These are phyloP conservation scores for Trichoderma oligosporum DNA, from an alignment of 2,329 filamentous ascomycete genomes.

Conservation along the genomic window DNA sequence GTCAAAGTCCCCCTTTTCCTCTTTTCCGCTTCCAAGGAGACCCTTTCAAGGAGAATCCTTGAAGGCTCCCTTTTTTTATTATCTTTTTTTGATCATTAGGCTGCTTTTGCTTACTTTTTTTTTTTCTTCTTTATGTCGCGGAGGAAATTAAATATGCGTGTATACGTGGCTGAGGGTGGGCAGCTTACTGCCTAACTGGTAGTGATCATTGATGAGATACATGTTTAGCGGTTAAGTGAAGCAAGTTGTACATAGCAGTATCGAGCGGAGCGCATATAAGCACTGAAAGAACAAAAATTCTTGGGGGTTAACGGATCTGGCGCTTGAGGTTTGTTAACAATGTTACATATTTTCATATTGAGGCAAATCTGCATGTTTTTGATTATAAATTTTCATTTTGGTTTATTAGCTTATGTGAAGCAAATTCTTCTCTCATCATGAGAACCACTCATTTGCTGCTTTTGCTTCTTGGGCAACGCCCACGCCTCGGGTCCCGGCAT, in stretches of 20 bases:
- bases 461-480: too few species aligned
- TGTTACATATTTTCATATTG: neutral
- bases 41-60: neutral
- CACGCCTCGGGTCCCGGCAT: conserved; percentile 7
- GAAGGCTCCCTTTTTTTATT: too few species aligned
- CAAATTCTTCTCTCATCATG: too few species aligned
- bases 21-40: neutral
- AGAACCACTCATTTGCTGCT: too few species aligned
- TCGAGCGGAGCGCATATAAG: conserved; percentile 10
- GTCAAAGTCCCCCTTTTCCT: neutral
- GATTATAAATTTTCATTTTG: too few species aligned
- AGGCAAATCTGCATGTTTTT: neutral
- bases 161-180: neutral
- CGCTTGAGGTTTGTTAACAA: neutral
- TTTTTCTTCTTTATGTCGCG: neutral
- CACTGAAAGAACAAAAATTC: neutral
- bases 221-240: neutral
- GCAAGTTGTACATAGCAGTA: conserved; percentile 13
- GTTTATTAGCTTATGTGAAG: too few species aligned
- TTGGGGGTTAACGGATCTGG: neutral
- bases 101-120: neutral
- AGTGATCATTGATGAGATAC: neutral
- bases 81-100: neutral
- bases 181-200: conserved; percentile 2
- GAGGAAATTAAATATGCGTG: neutral